These are phyloP conservation scores for Cladosporium sphaerospermum DNA, from an alignment of 2,329 filamentous ascomycete genomes.

Conservation along the genomic window DNA sequence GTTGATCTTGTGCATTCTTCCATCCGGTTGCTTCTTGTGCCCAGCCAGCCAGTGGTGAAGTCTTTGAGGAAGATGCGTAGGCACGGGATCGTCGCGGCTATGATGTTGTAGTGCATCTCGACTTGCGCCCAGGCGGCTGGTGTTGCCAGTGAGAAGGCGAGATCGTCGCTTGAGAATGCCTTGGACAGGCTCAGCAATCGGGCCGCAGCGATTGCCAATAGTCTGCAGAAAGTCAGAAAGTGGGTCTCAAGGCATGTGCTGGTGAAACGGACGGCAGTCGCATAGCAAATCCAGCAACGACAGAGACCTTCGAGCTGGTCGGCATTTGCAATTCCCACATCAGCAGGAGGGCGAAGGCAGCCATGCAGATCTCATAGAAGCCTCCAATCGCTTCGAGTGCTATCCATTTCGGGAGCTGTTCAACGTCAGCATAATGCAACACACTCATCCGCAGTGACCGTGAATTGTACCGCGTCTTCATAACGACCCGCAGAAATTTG, in stretches of 20 bases:
- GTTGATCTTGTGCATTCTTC: no score
- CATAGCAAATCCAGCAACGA: conserved; percentile 14
- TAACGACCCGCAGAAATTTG: no score
- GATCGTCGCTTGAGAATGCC: background rate
- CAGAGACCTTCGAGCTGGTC: conserved; percentile 9
- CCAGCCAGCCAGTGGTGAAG: background rate
- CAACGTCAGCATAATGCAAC: no score
- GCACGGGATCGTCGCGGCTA: conserved; percentile 12
- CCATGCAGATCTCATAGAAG: no score
- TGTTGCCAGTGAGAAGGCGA: background rate
- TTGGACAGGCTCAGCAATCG: background rate
- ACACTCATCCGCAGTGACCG: no score
- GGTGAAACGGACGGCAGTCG: background rate
- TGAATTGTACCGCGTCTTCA: no score
- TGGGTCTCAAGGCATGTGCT: no score
- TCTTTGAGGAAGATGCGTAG: conserved; percentile 7
- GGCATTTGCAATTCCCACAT: conserved; percentile 15
- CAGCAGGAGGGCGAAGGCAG: background rate
- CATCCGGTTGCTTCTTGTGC: background rate
- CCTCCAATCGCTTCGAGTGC: no score
- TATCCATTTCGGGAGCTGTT: no score
- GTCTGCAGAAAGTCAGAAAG: background rate
- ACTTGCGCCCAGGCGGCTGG: conserved; percentile 6
- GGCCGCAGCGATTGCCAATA: background rate
- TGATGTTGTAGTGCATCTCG: conserved; percentile 9